Base-by-base conservation (phyloP, 2,329 filamentous ascomycete species). In the Lecanosticta acicola region DNA sequence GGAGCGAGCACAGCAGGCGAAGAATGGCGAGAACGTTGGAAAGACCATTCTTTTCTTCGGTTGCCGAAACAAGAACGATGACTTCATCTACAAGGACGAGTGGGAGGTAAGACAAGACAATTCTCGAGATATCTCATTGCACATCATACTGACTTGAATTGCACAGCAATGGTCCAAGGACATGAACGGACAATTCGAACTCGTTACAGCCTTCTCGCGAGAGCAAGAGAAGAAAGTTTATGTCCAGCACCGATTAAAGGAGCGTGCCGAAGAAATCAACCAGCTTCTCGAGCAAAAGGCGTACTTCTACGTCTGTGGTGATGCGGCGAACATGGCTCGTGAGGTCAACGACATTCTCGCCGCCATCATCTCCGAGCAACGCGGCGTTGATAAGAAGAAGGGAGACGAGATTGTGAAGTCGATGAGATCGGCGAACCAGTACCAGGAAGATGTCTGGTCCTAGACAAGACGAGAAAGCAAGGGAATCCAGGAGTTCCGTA, bases 251-350 rank as follows among this genome's bases (percentile, higher is more conserved):
- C 80, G 86, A 51, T 77, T 98, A 50, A 84, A 86, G 71, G 87
- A 97, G 68, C 77, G 83, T 41, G 83, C 86, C 48, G 79, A 86
- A 60, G 81, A 95, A 60, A 78, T 98, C 70, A 91, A 94, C 70
- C 83, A 91, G 55, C 80, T 98, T 1, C 76, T 98, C 8, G 76
- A 85, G 68, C 86, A 90, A 67, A 83, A 83, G 63, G 93, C 88
- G 3, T 96, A 93, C 71, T 90, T 98, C 68, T 98, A 98, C 67
- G 91, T 98, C 48, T 98, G 94, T 62, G 93, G 93, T 71, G 93
- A 98, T 65, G 94, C 94, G 0, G 87, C 93, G 46, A 90, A 95
- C 73, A 96, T 76, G 68, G 69, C 70, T 11, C 60, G 67, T 21
- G 70, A 72, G 55, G 68, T 72, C 24, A 65, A 94, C 66, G 76